These are phyloP conservation scores for Pezicula neosporulosa DNA, from an alignment of 2,329 filamentous ascomycete species.

Conservation along the genomic window DNA sequence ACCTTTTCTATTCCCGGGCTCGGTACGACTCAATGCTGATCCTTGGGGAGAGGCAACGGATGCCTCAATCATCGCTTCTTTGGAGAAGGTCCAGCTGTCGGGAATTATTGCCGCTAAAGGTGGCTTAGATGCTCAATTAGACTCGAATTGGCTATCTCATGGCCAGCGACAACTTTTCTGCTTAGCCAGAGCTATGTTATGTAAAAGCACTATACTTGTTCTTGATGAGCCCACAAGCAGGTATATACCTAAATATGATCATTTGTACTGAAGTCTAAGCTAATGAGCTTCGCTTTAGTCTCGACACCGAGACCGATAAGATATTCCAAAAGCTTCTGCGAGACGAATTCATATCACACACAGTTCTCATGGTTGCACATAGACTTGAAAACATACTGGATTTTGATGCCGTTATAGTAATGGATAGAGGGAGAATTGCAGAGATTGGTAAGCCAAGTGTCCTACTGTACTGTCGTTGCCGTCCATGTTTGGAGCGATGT, in stretches of 20 bases:
- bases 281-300: neutral
- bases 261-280: neutral
- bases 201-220: constrained; percentile 29
- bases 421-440: constrained; percentile 53
- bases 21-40: constrained; percentile 46
- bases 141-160: constrained; percentile 40
- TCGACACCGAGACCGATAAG: constrained; percentile 50
- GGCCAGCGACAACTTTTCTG: constrained; percentile 42
- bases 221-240: constrained; percentile 28
- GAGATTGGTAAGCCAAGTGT: constrained; percentile 85
- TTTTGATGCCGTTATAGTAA: constrained; percentile 40
- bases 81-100: constrained; percentile 38
- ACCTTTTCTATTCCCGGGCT: constrained; percentile 43
- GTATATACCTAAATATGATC: neutral
- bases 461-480: too few relatives aligned
- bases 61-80: constrained; percentile 31
- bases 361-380: constrained; percentile 35
- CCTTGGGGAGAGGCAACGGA: constrained; percentile 34
- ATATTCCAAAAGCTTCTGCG: constrained; percentile 49
- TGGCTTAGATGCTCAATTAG: constrained; percentile 30
- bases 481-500: too few relatives aligned
- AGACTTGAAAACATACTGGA: constrained; percentile 35
- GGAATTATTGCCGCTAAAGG: constrained; percentile 5
- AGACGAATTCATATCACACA: constrained; percentile 45
- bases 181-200: constrained; percentile 42